Percentiles rank a stretch among this genome's conserved stretches.
These are phyloP conservation scores for Paracoccidioides brasiliensis DNA, from an alignment of 2,329 filamentous ascomycete species.

Conservation along the genomic window DNA sequence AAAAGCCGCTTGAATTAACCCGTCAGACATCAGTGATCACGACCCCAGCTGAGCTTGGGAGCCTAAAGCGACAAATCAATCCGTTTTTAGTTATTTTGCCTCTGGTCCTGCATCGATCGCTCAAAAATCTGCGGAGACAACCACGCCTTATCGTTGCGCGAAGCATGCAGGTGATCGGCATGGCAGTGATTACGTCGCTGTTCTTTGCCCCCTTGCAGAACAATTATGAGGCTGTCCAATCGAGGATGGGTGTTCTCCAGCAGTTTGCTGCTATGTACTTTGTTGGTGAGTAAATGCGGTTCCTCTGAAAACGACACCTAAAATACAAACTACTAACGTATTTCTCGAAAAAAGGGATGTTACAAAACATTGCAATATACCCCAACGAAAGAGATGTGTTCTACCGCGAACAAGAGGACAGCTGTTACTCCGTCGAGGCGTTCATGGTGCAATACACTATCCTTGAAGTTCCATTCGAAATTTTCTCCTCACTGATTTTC, in stretches of 20 bases:
- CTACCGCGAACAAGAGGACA: conserved; percentile 62
- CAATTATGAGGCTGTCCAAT: conserved; percentile 59
- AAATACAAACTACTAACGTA: background rate
- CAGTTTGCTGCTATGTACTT: conserved; percentile 48
- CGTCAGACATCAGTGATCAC: conserved; percentile 37
- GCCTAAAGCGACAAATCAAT: conserved; percentile 50
- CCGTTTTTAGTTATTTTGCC: conserved; percentile 52
- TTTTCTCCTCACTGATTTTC: conserved; percentile 52
- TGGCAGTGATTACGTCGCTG: conserved; percentile 49
- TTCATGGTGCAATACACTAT: conserved; percentile 59
- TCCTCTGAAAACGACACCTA: background rate
- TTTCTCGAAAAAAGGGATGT: conserved; percentile 44
- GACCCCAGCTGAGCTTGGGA: conserved; percentile 59
- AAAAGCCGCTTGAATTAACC: conserved; percentile 11
- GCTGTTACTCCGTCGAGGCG: conserved; percentile 56
- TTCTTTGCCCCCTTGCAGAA: conserved; percentile 60
- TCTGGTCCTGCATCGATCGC: conserved; percentile 52
- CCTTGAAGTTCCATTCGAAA: conserved; percentile 60
- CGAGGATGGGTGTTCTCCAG: conserved; percentile 59
- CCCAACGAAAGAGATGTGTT: conserved; percentile 62
- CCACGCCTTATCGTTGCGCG: conserved; percentile 51
- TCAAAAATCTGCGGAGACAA: conserved; percentile 56
- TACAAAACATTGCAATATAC: conserved; percentile 66
- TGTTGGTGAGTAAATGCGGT: conserved; percentile 18
- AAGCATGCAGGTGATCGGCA: conserved; percentile 52